Evolutionary conservation across 1,284 basidiomycete genomes (phyloP).

Genomic region (Ustilago loliicola): DNA sequence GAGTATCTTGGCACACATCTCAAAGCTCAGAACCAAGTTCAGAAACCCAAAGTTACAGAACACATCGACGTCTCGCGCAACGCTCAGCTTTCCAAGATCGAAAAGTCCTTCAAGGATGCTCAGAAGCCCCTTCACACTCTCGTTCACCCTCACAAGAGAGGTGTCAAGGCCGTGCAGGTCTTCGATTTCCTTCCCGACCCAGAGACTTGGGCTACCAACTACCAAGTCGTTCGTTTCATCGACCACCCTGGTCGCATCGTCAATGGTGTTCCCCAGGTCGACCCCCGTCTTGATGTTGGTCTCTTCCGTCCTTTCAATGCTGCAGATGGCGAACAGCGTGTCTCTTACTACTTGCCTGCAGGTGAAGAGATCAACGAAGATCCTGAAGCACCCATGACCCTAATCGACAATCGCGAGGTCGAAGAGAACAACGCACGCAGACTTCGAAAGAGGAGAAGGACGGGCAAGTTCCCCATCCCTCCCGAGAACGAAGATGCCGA

Average conservation of each 20-base stretch:
- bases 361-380: slow-evolving; percentile 58
- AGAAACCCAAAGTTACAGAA: slow-evolving; percentile 46
- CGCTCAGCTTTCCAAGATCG: slow-evolving; percentile 65
- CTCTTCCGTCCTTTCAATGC: slow-evolving; percentile 62
- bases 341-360: slow-evolving; percentile 64
- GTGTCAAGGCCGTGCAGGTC: slow-evolving; percentile 61
- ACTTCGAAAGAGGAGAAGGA: slow-evolving; percentile 59
- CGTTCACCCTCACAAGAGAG: slow-evolving; percentile 63
- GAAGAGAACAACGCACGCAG: slow-evolving; percentile 57
- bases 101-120: slow-evolving; percentile 61
- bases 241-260: slow-evolving; percentile 61
- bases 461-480: slow-evolving; percentile 56
- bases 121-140: slow-evolving; percentile 56
- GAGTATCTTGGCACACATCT: slow-evolving; percentile 67
- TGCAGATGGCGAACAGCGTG: slow-evolving; percentile 59
- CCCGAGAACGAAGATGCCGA: slow-evolving; percentile 21
- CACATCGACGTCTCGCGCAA: slow-evolving; percentile 59
- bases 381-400: slow-evolving; percentile 35
- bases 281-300: slow-evolving; percentile 59
- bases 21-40: slow-evolving; percentile 51
- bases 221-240: slow-evolving; percentile 67
- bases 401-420: slow-evolving; percentile 39
- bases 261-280: slow-evolving; percentile 53
- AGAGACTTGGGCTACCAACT: slow-evolving; percentile 68
- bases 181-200: slow-evolving; percentile 68